Percentiles rank a stretch among this genome's conserved stretches.
Conservation (phyloP, 225 moss, liverwort and hornwort genomes). For the Antitrichia curtipendula region DNA sequence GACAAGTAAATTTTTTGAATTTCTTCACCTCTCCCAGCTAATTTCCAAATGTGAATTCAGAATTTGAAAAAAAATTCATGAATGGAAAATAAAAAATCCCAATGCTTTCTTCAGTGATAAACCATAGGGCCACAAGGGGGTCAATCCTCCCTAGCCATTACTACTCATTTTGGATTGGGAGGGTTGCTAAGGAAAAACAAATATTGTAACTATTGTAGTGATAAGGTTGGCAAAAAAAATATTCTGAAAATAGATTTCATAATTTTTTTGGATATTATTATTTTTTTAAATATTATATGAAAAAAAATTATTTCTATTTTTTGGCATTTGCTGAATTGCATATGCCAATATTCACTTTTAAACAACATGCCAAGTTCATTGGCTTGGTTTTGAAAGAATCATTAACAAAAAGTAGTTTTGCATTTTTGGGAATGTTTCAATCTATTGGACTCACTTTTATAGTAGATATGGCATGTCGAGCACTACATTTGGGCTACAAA, state of each 20-base stretch:
- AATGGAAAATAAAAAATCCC: accelerated
- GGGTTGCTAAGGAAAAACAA: background rate
- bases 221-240: background rate
- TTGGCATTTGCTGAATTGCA: background rate
- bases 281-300: no score
- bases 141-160: accelerated
- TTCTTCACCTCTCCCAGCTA: background rate
- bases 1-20: accelerated
- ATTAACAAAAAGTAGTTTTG: background rate
- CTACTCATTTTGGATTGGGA: background rate
- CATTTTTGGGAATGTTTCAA: background rate
- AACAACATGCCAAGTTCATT: background rate
- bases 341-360: background rate
- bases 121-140: accelerated
- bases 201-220: background rate
- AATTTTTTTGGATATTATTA: no score
- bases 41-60: background rate
- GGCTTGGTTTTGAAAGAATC: background rate
- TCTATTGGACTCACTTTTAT: accelerated
- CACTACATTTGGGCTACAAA: background rate
- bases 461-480: background rate
- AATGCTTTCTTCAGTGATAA: accelerated
- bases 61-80: background rate
- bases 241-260: background rate
- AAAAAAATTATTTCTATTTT: no score